Base-by-base conservation (phyloP, 371 early-diverging fungal species). In the Circinella minor region DNA sequence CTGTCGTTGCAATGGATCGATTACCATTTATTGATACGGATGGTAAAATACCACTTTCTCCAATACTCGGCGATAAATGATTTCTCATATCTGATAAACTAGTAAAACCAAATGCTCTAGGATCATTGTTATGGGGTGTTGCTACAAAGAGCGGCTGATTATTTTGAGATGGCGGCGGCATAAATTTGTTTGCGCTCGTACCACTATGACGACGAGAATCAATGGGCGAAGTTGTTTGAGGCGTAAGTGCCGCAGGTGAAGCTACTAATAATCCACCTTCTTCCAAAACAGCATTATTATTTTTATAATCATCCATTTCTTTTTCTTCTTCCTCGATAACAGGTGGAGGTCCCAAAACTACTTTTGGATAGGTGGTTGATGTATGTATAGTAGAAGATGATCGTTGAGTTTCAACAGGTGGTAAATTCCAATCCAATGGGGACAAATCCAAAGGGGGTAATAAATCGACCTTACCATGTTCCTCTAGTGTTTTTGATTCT, bases 391-490 rank as follows among this genome's bases (percentile, higher is more conserved):
- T 43, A 9, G 43, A 43, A 11, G 15, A n/a, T 14, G 27, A 0
- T 5, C 0, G 49, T 65, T 49, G 65, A 46, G 47, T 49, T 15
- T 51, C 51, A 17, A 65, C 47, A 20, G 20, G 34, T 4, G 67
- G 65, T 36, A 65, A 54, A 18, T 13, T 60, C 67, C 60, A 68
- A 27, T 72, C 73, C 64, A 65, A 60, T 17, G 68, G 68, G 15
- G 54, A 17, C 39, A 72, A 62, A 36, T 67, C 70, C 18, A 74
- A 67, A 36, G 70, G 74, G 37, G 71, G 71, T 9, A 65, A 38
- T 27, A 65, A 34, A 15, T 64, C 63, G 47, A 61, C 46, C 39
- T 43, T 20, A 15, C 55, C 66, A 37, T 51, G 61, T 49, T 55
- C 55, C 20, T 67, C n/a, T 55, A 67, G 48, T 48, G 64, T 48